Conservation (phyloP, 108 stramenopile species). For the Fistulifera pelliculosa region DNA sequence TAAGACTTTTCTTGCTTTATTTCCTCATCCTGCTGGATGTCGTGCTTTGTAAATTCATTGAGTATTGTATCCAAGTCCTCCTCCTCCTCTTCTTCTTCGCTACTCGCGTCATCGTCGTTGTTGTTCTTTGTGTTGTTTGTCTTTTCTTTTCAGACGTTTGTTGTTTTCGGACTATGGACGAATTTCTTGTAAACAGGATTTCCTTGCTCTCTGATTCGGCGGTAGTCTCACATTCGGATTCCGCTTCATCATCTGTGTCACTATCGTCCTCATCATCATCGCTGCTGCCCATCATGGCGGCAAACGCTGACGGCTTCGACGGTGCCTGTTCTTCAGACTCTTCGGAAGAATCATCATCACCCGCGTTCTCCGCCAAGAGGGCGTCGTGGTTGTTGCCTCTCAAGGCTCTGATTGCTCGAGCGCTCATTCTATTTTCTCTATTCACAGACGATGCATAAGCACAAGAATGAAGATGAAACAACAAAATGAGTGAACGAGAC, state of each 20-base stretch:
- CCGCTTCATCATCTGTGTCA: conserved; percentile 21
- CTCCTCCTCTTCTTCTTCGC: conserved; percentile 4
- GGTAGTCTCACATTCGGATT: neutral
- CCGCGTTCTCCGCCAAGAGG: conserved; percentile 3
- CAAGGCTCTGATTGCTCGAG: conserved; percentile 50
- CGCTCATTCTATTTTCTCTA: conserved; percentile 76
- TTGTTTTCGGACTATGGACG: neutral
- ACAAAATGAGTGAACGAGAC: too few relatives aligned
- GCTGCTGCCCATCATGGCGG: conserved; percentile 14
- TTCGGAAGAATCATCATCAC: conserved; percentile 11
- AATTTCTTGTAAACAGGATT: neutral
- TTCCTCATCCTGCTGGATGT: conserved; percentile 14
- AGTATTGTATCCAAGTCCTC: conserved; percentile 48
- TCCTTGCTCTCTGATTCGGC: neutral
- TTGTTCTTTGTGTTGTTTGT: neutral
- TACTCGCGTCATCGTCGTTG: conserved; percentile 1
- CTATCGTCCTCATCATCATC: conserved; percentile 27
- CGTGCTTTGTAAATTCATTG: conserved; percentile 36
- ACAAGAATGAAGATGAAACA: too few relatives aligned
- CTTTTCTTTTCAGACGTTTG: neutral
- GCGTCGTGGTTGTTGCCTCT: conserved; percentile 42
- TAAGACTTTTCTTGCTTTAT: neutral
- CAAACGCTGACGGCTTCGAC: conserved; percentile 8
- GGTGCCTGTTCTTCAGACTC: conserved; percentile 4
- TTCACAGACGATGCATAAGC: too few relatives aligned